Percentiles rank a stretch among this genome's conserved stretches.
These are phyloP conservation scores for Mimosa bimucronata DNA, from an alignment of 306 rosid species.

Conservation along the genomic window DNA sequence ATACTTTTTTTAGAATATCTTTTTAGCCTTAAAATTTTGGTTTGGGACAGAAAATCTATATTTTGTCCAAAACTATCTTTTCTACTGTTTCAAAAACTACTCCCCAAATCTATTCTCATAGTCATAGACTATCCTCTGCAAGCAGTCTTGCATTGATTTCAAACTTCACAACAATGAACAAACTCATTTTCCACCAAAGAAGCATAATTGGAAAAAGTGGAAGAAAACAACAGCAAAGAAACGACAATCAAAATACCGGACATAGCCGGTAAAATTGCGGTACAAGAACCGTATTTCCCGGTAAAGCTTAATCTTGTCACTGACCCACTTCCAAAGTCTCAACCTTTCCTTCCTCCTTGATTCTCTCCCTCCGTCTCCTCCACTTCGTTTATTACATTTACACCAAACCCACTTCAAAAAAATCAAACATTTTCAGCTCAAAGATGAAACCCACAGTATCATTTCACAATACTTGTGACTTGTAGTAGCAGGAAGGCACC, in stretches of 20 bases:
- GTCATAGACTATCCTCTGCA: no score
- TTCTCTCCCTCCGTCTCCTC: constrained; percentile 29
- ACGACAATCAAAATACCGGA: constrained; percentile 6
- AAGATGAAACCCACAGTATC: background rate
- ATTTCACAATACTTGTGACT: background rate
- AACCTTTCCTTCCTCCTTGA: constrained; percentile 2
- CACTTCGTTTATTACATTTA: constrained; percentile 5
- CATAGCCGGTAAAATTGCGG: constrained; percentile 34
- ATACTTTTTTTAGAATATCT: no score
- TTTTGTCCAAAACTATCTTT: no score
- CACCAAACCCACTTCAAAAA: constrained; percentile 20
- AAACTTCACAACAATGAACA: no score
- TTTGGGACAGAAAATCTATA: no score
- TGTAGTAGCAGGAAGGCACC: background rate
- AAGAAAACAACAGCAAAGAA: background rate
- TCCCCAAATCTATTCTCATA: no score
- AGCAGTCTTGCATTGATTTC: no score
- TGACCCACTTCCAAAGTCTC: background rate
- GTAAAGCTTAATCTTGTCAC: constrained; percentile 34
- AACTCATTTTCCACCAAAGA: background rate
- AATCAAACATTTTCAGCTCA: background rate
- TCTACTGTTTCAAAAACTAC: no score
- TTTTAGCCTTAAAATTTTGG: no score
- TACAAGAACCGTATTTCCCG: constrained; percentile 34
- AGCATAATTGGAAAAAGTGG: background rate